Conservation (phyloP, 192 early-diverging fungal species). For the Coemansia pectinata region DNA sequence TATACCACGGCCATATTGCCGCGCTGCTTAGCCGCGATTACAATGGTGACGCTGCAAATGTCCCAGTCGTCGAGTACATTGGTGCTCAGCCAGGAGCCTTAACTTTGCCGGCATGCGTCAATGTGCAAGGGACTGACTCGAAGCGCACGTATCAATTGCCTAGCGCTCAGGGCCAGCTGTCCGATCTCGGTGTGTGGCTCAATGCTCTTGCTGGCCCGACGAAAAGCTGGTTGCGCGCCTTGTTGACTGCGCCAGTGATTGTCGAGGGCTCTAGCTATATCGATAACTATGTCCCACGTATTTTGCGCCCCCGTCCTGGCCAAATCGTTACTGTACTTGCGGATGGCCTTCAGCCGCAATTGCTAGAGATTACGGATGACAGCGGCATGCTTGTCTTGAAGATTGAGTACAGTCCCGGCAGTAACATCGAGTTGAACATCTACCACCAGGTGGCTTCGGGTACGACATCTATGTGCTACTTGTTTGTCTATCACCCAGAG, state of each 20-base stretch:
- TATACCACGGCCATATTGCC: conserved; percentile 79
- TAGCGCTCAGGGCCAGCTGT: background rate
- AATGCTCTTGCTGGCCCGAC: conserved; percentile 67
- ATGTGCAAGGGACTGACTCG: background rate
- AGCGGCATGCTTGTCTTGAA: background rate
- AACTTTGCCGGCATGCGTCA: background rate
- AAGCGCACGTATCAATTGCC: conserved; percentile 19
- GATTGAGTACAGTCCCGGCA: background rate
- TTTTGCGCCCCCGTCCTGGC: conserved; percentile 61
- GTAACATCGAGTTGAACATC: background rate
- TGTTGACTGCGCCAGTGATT: conserved; percentile 69
- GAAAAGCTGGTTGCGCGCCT: conserved; percentile 80
- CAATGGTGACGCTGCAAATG: conserved; percentile 55
- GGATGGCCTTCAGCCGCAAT: background rate
- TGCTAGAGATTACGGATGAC: background rate
- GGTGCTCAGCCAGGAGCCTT: conserved; percentile 17
- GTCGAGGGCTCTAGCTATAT: conserved; percentile 66
- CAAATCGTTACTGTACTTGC: conserved; percentile 38
- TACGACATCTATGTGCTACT: conserved; percentile 58
- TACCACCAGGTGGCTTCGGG: background rate
- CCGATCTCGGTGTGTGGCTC: conserved; percentile 58
- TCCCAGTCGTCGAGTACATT: conserved; percentile 83
- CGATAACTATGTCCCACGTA: conserved; percentile 60
- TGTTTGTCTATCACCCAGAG: conserved; percentile 73
- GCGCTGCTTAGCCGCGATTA: conserved; percentile 74